Evolutionary conservation across 768 basidiomycete genomes (phyloP).

Genomic region (Mycena maculata): DNA sequence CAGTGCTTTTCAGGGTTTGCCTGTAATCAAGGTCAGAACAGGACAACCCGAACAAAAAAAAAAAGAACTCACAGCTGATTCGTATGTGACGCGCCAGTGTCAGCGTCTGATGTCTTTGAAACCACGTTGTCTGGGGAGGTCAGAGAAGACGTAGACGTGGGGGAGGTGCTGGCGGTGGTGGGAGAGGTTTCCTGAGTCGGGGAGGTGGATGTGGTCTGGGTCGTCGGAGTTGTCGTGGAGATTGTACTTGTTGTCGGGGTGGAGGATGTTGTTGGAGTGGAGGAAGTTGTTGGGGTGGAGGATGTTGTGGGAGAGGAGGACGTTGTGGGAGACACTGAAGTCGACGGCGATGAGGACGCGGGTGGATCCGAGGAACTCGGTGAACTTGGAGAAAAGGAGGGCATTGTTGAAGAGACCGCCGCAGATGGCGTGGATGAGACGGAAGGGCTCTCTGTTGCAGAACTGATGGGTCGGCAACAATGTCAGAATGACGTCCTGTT

Average conservation of each 20-base stretch:
- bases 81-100: conserved; percentile 4
- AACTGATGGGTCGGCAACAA: conserved; percentile 17
- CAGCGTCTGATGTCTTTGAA: background rate
- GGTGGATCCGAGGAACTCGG: conserved; percentile 23
- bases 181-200: too few species aligned
- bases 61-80: conserved; percentile 31
- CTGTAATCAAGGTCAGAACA: conserved; percentile 47
- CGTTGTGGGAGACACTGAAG: conserved; percentile 37
- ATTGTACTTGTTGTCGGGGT: background rate
- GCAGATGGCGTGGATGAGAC: conserved; percentile 33
- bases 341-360: conserved; percentile 23
- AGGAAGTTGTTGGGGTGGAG: background rate
- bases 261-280: background rate
- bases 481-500: background rate
- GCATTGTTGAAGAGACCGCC: conserved; percentile 32
- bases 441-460: conserved; percentile 29
- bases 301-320: conserved; percentile 32
- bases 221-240: too few species aligned
- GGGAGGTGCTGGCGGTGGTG: too few species aligned
- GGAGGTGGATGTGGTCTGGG: background rate
- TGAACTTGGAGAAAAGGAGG: conserved; percentile 10
- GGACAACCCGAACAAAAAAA: background rate
- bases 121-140: background rate
- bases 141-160: background rate
- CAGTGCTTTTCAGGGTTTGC: conserved; percentile 62